Conservation (phyloP, 306 rosid genomes). For the Glycine soja region DNA sequence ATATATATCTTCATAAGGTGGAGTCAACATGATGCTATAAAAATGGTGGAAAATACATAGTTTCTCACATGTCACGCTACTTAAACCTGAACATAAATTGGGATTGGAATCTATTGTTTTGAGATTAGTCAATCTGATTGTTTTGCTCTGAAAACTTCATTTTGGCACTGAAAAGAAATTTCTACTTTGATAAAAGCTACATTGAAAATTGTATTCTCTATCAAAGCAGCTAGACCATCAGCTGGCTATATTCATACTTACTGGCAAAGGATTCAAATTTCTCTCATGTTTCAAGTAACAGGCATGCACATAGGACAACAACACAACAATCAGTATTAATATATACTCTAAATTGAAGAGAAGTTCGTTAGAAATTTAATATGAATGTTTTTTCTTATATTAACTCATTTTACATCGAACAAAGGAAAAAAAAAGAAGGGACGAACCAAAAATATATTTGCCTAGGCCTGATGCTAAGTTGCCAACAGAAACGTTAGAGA, state of each 20-base stretch:
- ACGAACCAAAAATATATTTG: slow-evolving; percentile 39
- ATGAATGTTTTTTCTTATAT: slow-evolving; percentile 31
- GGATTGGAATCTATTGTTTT: background rate
- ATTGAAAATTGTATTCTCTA: background rate
- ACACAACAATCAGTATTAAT: slow-evolving; percentile 5
- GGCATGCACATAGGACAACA: background rate
- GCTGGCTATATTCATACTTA: background rate
- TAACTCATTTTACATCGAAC: slow-evolving; percentile 40
- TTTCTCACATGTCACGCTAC: background rate
- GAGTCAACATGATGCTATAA: no score
- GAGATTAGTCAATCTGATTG: background rate
- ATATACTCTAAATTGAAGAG: slow-evolving; percentile 11
- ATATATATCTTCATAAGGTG: no score
- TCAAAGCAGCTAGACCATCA: background rate
- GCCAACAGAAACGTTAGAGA: slow-evolving; percentile 41
- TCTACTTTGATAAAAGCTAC: background rate
- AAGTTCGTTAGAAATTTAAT: slow-evolving; percentile 37
- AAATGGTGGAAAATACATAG: background rate
- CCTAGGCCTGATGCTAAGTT: slow-evolving; percentile 45
- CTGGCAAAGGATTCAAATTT: background rate
- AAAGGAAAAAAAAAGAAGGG: background rate
- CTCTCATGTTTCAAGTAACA: background rate
- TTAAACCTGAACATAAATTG: background rate
- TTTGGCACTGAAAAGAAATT: background rate
- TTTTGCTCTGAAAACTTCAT: background rate